Evolutionary conservation across 2,329 filamentous ascomycete genomes (phyloP).

Genomic region (Neofusicoccum kwambonambiense): DNA sequence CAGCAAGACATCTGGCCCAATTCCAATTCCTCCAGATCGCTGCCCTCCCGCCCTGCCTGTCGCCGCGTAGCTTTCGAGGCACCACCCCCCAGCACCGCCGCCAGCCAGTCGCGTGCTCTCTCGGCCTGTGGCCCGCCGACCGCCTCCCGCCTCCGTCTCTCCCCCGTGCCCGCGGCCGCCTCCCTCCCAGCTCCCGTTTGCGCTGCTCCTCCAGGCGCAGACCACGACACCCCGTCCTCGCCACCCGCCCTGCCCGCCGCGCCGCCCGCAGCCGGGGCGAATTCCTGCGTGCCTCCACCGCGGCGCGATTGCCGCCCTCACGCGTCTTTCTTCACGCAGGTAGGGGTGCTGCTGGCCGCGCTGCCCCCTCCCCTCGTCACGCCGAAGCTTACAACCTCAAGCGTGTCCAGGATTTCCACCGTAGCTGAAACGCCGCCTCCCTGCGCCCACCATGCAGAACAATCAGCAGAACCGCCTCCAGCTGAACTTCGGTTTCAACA

Average conservation of each 20-base stretch:
- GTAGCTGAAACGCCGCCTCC: conserved; percentile 10
- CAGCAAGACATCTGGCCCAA: conserved; percentile 10
- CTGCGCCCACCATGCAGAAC: conserved; percentile 24
- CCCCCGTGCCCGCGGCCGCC: conserved; percentile 10
- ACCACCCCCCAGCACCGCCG: not conserved
- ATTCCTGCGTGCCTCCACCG: not conserved
- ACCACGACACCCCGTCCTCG: not conserved
- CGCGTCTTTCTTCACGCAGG: conserved; percentile 7
- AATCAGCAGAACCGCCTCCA: conserved; percentile 47
- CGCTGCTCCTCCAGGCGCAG: not conserved
- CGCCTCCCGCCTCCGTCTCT: conserved; percentile 6
- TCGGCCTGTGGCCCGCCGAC: conserved; percentile 7
- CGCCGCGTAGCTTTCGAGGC: conserved; percentile 5
- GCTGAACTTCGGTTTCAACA: conserved; percentile 52
- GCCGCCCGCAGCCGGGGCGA: not conserved
- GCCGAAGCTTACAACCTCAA: conserved; percentile 12
- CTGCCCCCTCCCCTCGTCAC: conserved; percentile 9
- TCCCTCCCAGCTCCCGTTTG: conserved; percentile 11
- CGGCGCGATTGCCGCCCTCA: conserved; percentile 9
- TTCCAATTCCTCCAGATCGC: conserved; percentile 15
- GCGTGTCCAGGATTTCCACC: conserved; percentile 6
- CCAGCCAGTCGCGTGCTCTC: not conserved
- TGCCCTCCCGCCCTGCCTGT: not conserved
- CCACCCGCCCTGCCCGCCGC: not conserved
- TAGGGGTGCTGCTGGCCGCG: conserved; percentile 15